Percentiles rank a stretch among this genome's conserved stretches.
Conservation (phyloP, 2,329 filamentous ascomycete genomes). For the Trichoderma guizhouense region DNA sequence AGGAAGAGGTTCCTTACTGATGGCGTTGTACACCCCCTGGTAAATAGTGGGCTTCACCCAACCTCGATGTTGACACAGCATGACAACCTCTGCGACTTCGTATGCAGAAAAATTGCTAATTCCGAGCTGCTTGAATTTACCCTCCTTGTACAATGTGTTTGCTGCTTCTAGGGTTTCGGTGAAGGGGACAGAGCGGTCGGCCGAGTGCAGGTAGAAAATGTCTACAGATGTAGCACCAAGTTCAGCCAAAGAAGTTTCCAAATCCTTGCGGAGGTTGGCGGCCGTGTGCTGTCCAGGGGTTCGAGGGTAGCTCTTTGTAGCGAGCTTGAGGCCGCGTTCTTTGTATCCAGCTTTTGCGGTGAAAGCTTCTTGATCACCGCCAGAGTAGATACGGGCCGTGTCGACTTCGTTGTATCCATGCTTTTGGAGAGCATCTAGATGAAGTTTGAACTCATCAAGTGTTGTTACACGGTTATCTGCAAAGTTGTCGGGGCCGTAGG, state of each 20-base stretch:
- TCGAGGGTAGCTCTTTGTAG: slow-evolving; percentile 9
- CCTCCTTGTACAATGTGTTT: slow-evolving; percentile 30
- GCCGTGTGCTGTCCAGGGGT: background rate
- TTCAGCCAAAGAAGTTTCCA: slow-evolving; percentile 5
- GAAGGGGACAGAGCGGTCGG: slow-evolving; percentile 10
- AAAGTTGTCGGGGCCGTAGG: background rate
- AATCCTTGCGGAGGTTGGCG: slow-evolving; percentile 9
- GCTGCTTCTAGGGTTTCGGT: slow-evolving; percentile 6
- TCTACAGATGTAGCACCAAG: background rate
- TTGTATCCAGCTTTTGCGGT: slow-evolving; percentile 15
- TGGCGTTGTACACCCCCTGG: slow-evolving; percentile 75
- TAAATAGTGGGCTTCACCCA: slow-evolving; percentile 78
- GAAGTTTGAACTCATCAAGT: background rate
- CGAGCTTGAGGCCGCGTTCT: slow-evolving; percentile 9
- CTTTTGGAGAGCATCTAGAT: background rate
- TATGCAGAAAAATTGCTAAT: slow-evolving; percentile 75
- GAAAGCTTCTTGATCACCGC: slow-evolving; percentile 4
- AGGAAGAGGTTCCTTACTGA: slow-evolving; percentile 38
- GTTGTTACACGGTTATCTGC: slow-evolving; percentile 12
- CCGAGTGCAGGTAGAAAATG: slow-evolving; percentile 14
- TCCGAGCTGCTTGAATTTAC: slow-evolving; percentile 73
- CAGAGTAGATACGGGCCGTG: slow-evolving; percentile 12
- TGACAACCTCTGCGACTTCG: slow-evolving; percentile 75
- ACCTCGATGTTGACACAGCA: slow-evolving; percentile 66
- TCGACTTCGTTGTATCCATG: slow-evolving; percentile 11